Evolutionary conservation across 208 protist genomes (phyloP).

Genomic region (Crithidia bombi): DNA sequence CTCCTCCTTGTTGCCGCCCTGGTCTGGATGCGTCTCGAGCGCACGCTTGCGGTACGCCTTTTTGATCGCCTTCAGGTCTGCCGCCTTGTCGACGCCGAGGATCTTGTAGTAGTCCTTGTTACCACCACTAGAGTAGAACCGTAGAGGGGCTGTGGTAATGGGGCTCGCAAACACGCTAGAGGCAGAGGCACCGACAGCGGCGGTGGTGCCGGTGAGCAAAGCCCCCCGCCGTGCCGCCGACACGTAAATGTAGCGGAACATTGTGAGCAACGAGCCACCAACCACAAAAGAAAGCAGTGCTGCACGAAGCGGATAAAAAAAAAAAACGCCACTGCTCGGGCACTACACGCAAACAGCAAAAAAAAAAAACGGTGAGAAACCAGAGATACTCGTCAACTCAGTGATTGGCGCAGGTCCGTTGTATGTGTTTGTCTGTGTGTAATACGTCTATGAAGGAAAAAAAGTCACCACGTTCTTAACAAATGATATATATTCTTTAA

Average conservation of each 20-base stretch:
- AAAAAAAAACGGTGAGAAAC: too few species aligned
- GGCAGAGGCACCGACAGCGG: constrained; percentile 5
- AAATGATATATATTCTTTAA: too few species aligned
- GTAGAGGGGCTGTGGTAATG: constrained; percentile 23
- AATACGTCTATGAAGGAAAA: too few species aligned
- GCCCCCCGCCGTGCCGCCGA: constrained; percentile 15
- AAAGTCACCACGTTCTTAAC: too few species aligned
- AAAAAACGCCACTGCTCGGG: too few species aligned
- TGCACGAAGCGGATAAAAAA: too few species aligned
- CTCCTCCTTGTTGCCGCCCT: constrained; percentile 93
- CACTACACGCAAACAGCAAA: too few species aligned
- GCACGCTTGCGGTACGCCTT: constrained; percentile 92
- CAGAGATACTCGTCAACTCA: too few species aligned
- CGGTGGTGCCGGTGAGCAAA: background rate
- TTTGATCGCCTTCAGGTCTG: constrained; percentile 84
- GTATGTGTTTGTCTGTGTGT: background rate
- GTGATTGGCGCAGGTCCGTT: too few species aligned
- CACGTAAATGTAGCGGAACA: constrained; percentile 28
- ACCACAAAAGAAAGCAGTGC: background rate
- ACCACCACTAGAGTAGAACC: constrained; percentile 51
- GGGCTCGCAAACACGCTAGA: constrained; percentile 13
- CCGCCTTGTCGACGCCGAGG: constrained; percentile 68
- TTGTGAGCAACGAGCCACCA: background rate
- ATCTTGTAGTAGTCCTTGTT: constrained; percentile 92
- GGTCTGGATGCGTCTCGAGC: constrained; percentile 90